Evolutionary conservation across 352 stramenopile genomes (phyloP).

Genomic region (Globisporangium mamillatum): DNA sequence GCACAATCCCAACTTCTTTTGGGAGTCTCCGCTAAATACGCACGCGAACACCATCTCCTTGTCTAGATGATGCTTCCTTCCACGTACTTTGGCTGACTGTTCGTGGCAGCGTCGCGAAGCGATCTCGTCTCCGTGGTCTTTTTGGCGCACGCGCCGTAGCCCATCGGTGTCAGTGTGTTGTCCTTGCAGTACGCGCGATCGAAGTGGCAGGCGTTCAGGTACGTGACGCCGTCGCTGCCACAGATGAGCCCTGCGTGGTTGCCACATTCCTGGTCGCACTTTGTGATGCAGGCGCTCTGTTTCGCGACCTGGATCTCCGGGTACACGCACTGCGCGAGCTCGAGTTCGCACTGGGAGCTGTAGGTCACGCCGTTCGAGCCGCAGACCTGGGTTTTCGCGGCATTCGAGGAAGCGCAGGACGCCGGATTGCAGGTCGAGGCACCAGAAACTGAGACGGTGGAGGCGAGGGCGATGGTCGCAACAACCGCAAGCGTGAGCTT

Average conservation of each 20-base stretch:
- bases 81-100: constrained; percentile 1
- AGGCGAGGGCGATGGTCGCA: not conserved
- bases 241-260: constrained; percentile 1
- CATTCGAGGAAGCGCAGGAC: not conserved
- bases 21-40: too few species aligned
- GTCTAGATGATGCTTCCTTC: not conserved
- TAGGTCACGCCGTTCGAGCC: not conserved
- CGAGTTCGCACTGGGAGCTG: not conserved
- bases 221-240: not conserved
- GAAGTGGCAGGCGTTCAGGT: constrained; percentile 6
- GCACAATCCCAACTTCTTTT: too few species aligned
- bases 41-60: too few species aligned
- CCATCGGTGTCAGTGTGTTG: not conserved
- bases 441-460: not conserved
- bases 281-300: not conserved
- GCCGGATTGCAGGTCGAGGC: not conserved
- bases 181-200: constrained; percentile 8
- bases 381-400: not conserved
- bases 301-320: not conserved
- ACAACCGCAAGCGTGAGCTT: not conserved
- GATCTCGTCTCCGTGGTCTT: not conserved
- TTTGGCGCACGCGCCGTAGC: not conserved
- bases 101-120: not conserved
- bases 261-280: constrained; percentile 2
- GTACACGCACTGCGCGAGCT: not conserved